Conservation (phyloP, 805 yeast genomes). For the Candida tibetensis region DNA sequence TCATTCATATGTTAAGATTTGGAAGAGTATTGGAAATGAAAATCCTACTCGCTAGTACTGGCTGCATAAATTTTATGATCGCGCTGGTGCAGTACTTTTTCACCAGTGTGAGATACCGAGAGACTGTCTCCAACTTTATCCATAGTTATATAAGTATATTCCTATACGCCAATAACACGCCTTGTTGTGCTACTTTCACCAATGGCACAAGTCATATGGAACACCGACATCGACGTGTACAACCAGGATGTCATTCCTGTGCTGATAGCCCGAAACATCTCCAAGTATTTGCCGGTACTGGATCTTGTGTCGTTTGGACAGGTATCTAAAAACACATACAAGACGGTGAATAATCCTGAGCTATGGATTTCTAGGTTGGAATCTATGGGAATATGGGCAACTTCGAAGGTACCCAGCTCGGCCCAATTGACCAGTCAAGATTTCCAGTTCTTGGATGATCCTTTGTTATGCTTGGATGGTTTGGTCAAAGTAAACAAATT, state of each 20-base stretch:
- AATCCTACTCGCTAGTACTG: too few species aligned
- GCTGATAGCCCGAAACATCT: constrained; percentile 34
- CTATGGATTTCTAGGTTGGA: constrained; percentile 38
- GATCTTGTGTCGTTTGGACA: constrained; percentile 39
- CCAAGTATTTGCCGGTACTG: constrained; percentile 32
- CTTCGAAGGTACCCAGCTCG: constrained; percentile 11
- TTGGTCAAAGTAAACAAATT: constrained; percentile 22
- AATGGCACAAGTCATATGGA: constrained; percentile 48
- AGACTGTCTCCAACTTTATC: too few species aligned
- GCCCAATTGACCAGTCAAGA: constrained; percentile 6
- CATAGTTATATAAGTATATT: too few species aligned
- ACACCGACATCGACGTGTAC: constrained; percentile 44
- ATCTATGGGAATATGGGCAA: constrained; percentile 39
- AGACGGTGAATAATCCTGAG: constrained; percentile 36
- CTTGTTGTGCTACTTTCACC: too few species aligned
- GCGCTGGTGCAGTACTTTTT: too few species aligned
- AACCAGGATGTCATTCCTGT: constrained; percentile 35
- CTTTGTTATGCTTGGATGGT: constrained; percentile 35
- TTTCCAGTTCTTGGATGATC: constrained; percentile 16
- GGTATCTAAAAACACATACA: constrained; percentile 37
- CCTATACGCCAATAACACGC: too few species aligned
- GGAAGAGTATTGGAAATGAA: too few species aligned
- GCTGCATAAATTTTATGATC: too few species aligned
- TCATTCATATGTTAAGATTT: too few species aligned
- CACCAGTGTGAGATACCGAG: too few species aligned